phyloP scores from a whole-genome alignment of 1,284 basidiomycete genomes.

The Melampsora abietis-canadensis region DNA sequence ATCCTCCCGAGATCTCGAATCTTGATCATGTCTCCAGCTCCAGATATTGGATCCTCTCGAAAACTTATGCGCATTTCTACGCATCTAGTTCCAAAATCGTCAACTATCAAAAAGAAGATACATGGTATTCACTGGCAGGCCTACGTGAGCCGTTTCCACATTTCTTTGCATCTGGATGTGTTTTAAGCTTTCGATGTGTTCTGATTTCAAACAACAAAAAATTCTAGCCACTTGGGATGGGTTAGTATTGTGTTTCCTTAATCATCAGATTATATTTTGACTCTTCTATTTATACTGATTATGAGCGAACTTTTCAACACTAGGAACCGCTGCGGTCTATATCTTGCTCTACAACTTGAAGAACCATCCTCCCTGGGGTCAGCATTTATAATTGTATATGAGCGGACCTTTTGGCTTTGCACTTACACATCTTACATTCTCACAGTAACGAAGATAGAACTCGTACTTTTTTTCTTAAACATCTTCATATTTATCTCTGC shows the following conservation, averaged over 20 bases:
- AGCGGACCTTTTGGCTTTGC: neutral
- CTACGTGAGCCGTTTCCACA: neutral
- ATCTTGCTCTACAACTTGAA: constrained; percentile 21
- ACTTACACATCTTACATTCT: neutral
- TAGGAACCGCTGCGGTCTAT: constrained; percentile 28
- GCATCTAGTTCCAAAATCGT: neutral
- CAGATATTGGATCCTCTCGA: too few species aligned
- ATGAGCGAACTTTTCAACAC: neutral
- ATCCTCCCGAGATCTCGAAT: too few species aligned
- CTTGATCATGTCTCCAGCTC: too few species aligned
- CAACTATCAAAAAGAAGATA: constrained; percentile 17
- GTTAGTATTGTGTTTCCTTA: neutral
- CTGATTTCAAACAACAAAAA: neutral
- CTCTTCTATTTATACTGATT: too few species aligned
- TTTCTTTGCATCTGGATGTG: neutral
- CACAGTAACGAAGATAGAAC: constrained; percentile 21
- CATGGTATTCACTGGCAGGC: constrained; percentile 40
- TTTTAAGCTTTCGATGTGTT: neutral
- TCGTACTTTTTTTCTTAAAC: constrained; percentile 24
- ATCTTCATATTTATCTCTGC: constrained; percentile 11
- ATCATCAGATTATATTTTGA: too few species aligned
- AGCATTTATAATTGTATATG: neutral
- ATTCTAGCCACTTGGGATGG: constrained; percentile 22
- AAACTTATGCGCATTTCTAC: too few species aligned
- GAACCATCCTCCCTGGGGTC: neutral